Evolutionary conservation across 1,284 basidiomycete species (phyloP).

Genomic region (Leccinum pallidistipes): DNA sequence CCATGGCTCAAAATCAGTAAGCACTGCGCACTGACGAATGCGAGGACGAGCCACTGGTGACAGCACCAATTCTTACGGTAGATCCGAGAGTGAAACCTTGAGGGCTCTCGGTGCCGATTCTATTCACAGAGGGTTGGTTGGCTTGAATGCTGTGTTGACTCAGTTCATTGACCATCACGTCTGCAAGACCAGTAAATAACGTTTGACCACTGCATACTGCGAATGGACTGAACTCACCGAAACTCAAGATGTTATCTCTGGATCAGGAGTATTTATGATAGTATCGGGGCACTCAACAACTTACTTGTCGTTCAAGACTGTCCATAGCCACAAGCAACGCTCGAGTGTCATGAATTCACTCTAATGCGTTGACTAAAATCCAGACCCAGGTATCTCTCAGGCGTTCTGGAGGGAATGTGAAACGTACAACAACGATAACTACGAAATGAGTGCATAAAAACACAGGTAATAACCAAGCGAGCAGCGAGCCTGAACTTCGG

Average conservation of each 20-base stretch:
- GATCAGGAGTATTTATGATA: neutral
- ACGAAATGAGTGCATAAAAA: neutral
- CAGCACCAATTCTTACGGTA: neutral
- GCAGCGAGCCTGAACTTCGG: neutral
- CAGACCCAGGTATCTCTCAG: neutral
- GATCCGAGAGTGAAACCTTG: neutral
- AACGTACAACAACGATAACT: neutral
- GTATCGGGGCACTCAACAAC: neutral
- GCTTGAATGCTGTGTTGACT: neutral
- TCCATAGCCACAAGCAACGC: neutral
- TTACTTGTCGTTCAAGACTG: neutral
- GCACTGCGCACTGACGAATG: neutral
- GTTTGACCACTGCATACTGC: neutral
- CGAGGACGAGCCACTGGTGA: neutral
- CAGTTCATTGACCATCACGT: neutral
- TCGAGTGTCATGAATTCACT: neutral
- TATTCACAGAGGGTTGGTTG: neutral
- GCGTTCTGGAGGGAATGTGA: neutral
- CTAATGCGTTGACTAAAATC: neutral
- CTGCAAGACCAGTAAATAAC: neutral
- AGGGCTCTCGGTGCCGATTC: neutral
- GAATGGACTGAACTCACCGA: neutral
- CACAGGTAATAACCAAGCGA: neutral
- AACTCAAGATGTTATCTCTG: neutral
- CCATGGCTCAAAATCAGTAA: neutral